These are phyloP conservation scores for Claviceps sp. DNA, from an alignment of 2,329 filamentous ascomycete species.

Conservation along the genomic window DNA sequence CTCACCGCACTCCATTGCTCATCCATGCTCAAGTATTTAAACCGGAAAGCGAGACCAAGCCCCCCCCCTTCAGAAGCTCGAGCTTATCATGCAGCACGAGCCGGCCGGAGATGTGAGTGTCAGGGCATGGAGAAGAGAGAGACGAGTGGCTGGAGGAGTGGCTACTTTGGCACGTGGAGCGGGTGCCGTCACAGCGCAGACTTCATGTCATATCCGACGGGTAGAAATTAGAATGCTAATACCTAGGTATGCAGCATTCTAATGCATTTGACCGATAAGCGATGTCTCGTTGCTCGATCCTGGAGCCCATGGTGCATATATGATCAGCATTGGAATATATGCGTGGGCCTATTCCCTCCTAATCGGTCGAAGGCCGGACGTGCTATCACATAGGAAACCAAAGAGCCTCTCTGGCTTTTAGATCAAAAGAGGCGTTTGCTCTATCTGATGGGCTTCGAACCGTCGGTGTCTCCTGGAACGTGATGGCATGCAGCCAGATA, in stretches of 20 bases:
- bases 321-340: background rate
- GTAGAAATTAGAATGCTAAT: background rate
- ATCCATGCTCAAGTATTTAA: background rate
- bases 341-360: too few species aligned
- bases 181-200: background rate
- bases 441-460: background rate
- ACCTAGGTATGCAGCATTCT: background rate
- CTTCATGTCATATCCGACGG: background rate
- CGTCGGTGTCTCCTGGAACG: background rate
- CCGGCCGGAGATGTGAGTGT: background rate
- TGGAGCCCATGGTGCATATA: background rate
- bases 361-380: background rate
- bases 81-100: constrained; percentile 1
- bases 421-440: background rate
- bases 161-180: background rate
- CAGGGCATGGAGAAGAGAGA: background rate
- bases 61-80: background rate
- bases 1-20: background rate
- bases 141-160: background rate
- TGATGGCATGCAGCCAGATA: background rate
- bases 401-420: background rate
- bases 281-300: background rate
- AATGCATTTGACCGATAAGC: constrained; percentile 1
- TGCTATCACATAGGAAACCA: background rate
- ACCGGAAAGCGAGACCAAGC: background rate